phyloP scores from a whole-genome alignment of 768 basidiomycete species.

The Multifurca ochricompacta region DNA sequence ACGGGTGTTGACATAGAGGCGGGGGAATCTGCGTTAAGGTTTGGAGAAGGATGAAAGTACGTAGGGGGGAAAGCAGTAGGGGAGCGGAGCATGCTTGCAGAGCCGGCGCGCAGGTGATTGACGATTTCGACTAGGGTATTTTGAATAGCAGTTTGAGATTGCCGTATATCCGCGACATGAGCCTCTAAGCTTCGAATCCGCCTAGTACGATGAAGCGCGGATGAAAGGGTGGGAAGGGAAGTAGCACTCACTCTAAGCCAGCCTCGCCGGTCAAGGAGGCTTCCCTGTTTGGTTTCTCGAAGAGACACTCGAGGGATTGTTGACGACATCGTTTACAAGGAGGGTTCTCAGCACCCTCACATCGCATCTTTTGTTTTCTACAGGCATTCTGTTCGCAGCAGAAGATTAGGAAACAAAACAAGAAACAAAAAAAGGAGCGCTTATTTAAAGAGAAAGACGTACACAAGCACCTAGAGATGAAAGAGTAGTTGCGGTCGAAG shows the following conservation, averaged over 20 bases:
- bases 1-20: conserved; percentile 34
- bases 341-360: conserved; percentile 92
- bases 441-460: conserved; percentile 26
- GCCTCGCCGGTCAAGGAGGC: conserved; percentile 84
- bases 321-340: conserved; percentile 93
- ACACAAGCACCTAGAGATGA: conserved; percentile 78
- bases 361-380: conserved; percentile 95
- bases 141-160: conserved; percentile 67
- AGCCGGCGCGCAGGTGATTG: conserved; percentile 58
- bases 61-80: conserved; percentile 51
- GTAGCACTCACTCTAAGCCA: conserved; percentile 66
- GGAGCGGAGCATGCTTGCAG: conserved; percentile 45
- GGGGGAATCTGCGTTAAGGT: conserved; percentile 50
- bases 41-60: conserved; percentile 59
- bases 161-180: conserved; percentile 78
- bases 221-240: background rate
- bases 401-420: conserved; percentile 14
- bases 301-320: conserved; percentile 84
- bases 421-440: conserved; percentile 3
- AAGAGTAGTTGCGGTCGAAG: background rate
- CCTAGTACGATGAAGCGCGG: conserved; percentile 34
- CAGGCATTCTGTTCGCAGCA: conserved; percentile 69
- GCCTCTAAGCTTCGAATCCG: conserved; percentile 85
- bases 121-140: conserved; percentile 75
- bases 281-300: conserved; percentile 88